These are phyloP conservation scores for Fusarium buharicum DNA, from an alignment of 2,329 filamentous ascomycete genomes.

Conservation along the genomic window DNA sequence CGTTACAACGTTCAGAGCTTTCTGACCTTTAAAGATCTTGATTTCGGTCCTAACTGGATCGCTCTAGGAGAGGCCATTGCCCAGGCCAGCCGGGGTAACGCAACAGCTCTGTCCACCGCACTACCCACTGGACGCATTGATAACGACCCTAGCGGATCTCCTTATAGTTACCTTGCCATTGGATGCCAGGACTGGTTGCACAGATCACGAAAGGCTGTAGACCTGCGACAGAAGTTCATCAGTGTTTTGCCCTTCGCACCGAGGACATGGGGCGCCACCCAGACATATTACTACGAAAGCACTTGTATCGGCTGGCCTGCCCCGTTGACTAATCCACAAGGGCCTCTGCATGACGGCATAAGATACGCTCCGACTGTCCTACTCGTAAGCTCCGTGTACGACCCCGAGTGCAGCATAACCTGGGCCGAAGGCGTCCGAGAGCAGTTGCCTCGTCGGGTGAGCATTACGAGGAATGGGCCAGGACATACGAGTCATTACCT, in stretches of 20 bases:
- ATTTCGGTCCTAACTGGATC: slow-evolving; percentile 26
- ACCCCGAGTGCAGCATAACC: slow-evolving; percentile 35
- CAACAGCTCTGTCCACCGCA: slow-evolving; percentile 27
- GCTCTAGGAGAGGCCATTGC: slow-evolving; percentile 23
- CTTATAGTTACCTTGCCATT: slow-evolving; percentile 35
- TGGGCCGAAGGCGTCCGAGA: slow-evolving; percentile 37
- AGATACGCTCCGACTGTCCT: slow-evolving; percentile 31
- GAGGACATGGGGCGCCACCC: slow-evolving; percentile 28
- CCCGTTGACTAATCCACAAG: slow-evolving; percentile 27
- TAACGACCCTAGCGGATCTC: slow-evolving; percentile 9
- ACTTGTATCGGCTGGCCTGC: slow-evolving; percentile 41
- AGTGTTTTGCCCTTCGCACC: slow-evolving; percentile 27
- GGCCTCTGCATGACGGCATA: slow-evolving; percentile 1
- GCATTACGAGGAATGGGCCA: slow-evolving; percentile 39
- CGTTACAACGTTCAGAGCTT: slow-evolving; percentile 26
- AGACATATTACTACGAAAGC: slow-evolving; percentile 30
- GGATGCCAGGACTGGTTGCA: slow-evolving; percentile 43
- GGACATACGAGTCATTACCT: slow-evolving; percentile 41
- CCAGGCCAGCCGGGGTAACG: slow-evolving; percentile 36
- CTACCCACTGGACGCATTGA: slow-evolving; percentile 7
- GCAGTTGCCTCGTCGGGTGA: slow-evolving; percentile 37
- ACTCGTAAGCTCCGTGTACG: slow-evolving; percentile 31
- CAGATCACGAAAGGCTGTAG: slow-evolving; percentile 11
- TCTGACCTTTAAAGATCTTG: slow-evolving; percentile 26
- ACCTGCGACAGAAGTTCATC: slow-evolving; percentile 27